Percentiles rank a stretch among this genome's conserved stretches.
Conservation (phyloP, 2,329 filamentous ascomycete genomes). For the Alternaria viburni region DNA sequence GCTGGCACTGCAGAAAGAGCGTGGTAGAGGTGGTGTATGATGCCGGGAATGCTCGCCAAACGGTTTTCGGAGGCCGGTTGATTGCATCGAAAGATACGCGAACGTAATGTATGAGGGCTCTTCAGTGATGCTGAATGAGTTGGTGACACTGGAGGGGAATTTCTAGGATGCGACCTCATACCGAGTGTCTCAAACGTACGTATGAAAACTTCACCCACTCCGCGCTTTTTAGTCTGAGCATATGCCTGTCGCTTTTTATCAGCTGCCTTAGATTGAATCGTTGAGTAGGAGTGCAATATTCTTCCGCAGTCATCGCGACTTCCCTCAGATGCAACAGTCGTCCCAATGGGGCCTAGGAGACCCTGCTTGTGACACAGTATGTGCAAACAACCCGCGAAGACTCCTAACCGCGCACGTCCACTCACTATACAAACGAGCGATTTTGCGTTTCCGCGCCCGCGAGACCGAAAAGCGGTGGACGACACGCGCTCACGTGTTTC, state of each 20-base stretch:
- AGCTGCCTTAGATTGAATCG: not conserved
- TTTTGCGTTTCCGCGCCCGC: not conserved
- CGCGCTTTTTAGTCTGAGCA: not conserved
- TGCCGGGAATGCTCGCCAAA: slow-evolving; percentile 40
- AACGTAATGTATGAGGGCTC: not conserved
- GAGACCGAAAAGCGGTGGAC: not conserved
- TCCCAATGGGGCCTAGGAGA: not conserved
- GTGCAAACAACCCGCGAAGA: slow-evolving; percentile 2
- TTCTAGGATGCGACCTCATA: not conserved
- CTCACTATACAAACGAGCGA: not conserved
- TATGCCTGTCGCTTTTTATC: not conserved
- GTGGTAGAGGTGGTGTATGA: slow-evolving; percentile 56
- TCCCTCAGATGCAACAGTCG: not conserved
- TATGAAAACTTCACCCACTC: not conserved
- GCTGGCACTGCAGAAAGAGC: slow-evolving; percentile 51
- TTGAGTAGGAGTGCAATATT: not conserved
- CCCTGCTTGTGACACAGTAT: slow-evolving; percentile 3
- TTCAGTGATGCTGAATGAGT: not conserved
- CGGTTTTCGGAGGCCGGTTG: slow-evolving; percentile 35
- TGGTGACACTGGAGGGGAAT: not conserved
- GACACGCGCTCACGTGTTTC: slow-evolving; percentile 8
- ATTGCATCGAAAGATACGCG: slow-evolving; percentile 7
- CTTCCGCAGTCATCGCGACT: not conserved
- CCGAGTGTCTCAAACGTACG: not conserved
- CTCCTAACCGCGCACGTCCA: not conserved